These are phyloP conservation scores for Solanum bulbocastanum DNA, from an alignment of 257 asterid genomes.

Conservation along the genomic window DNA sequence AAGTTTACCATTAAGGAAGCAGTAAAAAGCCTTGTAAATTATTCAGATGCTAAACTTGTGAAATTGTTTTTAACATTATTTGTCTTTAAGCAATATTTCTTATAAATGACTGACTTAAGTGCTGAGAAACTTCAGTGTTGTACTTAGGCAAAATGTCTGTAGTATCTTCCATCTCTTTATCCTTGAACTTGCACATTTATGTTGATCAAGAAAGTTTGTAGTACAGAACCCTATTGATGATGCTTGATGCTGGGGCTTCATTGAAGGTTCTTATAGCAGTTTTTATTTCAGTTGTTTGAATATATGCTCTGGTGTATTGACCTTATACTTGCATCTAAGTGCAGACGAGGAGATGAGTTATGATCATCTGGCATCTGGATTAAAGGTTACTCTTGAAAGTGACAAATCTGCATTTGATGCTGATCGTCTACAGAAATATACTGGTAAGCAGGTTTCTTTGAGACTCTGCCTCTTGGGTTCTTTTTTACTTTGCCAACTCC, in stretches of 20 bases:
- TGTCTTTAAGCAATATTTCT: neutral
- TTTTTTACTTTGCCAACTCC: neutral
- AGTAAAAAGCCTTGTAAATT: neutral
- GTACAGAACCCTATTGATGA: neutral
- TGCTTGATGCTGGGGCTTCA: neutral
- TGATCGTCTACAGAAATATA: conserved; percentile 75
- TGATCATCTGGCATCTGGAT: conserved; percentile 82
- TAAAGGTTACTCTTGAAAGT: conserved; percentile 66
- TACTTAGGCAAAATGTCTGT: neutral
- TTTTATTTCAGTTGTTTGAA: neutral
- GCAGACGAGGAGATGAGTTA: conserved; percentile 75
- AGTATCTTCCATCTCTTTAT: neutral
- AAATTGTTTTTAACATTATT: neutral
- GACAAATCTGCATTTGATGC: conserved; percentile 90
- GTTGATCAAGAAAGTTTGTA: neutral
- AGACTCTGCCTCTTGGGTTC: neutral
- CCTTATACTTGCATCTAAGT: conserved; percentile 1
- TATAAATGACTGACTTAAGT: neutral
- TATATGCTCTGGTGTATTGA: neutral
- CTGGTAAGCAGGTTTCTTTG: conserved; percentile 37
- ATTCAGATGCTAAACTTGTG: neutral
- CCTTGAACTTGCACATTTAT: neutral
- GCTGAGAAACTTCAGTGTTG: neutral
- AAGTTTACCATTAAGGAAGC: neutral
- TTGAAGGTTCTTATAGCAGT: neutral